phyloP scores from a whole-genome alignment of 164 flowering plant species.

The Macadamia integrifolia region DNA sequence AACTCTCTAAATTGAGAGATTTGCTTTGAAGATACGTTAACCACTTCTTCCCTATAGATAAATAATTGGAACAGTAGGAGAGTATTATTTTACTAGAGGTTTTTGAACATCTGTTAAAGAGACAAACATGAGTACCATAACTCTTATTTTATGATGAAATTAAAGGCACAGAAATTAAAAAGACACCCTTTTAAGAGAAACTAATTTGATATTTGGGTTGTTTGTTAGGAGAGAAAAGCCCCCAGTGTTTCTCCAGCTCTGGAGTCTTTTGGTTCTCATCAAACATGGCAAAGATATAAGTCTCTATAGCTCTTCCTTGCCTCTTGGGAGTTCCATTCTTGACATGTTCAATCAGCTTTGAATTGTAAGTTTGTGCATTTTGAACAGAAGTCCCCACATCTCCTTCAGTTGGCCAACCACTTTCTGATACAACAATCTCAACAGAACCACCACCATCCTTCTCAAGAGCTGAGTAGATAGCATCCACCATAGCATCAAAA shows the following conservation, averaged over 20 bases:
- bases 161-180: too few species aligned
- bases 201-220: background rate
- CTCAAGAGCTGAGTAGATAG: slow-evolving; percentile 27
- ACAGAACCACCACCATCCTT: slow-evolving; percentile 10
- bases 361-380: slow-evolving; percentile 19
- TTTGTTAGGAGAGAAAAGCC: slow-evolving; percentile 15
- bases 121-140: too few species aligned
- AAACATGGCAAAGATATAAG: slow-evolving; percentile 16
- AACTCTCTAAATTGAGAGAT: too few species aligned
- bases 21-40: too few species aligned
- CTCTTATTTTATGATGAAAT: too few species aligned
- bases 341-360: slow-evolving; percentile 16
- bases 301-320: slow-evolving; percentile 8
- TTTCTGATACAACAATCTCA: slow-evolving; percentile 12
- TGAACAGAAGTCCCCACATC: slow-evolving; percentile 5
- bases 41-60: too few species aligned
- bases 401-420: slow-evolving; percentile 17
- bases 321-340: slow-evolving; percentile 11
- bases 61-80: too few species aligned
- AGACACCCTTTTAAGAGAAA: background rate
- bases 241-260: slow-evolving; percentile 10
- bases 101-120: too few species aligned
- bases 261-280: slow-evolving; percentile 14
- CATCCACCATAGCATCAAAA: slow-evolving; percentile 27
- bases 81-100: too few species aligned